phyloP scores from a whole-genome alignment of 805 yeast species.

The Candida xiaguanensis region DNA sequence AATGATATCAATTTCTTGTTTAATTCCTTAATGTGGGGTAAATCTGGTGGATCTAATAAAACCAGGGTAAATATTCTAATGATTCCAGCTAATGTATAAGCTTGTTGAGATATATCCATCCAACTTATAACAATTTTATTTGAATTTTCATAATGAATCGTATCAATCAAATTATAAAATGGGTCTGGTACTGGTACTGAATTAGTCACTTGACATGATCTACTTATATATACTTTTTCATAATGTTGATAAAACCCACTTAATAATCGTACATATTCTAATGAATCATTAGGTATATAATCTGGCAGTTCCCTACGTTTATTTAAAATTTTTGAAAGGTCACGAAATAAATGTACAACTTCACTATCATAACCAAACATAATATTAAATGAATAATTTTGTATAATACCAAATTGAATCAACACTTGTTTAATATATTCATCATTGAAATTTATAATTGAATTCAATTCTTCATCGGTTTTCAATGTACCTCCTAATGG shows the following conservation, averaged over 20 bases:
- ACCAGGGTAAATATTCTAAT: slow-evolving; percentile 33
- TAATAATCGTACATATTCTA: slow-evolving; percentile 10
- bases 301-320: slow-evolving; percentile 16
- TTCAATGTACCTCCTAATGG: slow-evolving; percentile 55
- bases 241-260: slow-evolving; percentile 11
- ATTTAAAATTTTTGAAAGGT: slow-evolving; percentile 36
- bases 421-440: slow-evolving; percentile 31
- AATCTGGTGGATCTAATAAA: slow-evolving; percentile 28
- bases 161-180: slow-evolving; percentile 9
- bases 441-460: slow-evolving; percentile 18
- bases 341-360: slow-evolving; percentile 32
- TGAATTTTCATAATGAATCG: slow-evolving; percentile 5
- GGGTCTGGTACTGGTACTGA: neutral
- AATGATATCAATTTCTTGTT: slow-evolving; percentile 10
- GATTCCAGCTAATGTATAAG: slow-evolving; percentile 32
- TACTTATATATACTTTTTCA: slow-evolving; percentile 7
- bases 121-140: slow-evolving; percentile 25
- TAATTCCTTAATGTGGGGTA: slow-evolving; percentile 29
- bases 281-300: slow-evolving; percentile 10
- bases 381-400: slow-evolving; percentile 43
- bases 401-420: slow-evolving; percentile 38
- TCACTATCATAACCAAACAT: slow-evolving; percentile 48
- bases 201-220: slow-evolving; percentile 3
- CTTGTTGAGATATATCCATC: slow-evolving; percentile 54
- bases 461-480: slow-evolving; percentile 43